Evolutionary conservation across 1,284 basidiomycete species (phyloP), one percentile per base, ranked within the genome.

Genomic region (Pterula multifida): DNA sequence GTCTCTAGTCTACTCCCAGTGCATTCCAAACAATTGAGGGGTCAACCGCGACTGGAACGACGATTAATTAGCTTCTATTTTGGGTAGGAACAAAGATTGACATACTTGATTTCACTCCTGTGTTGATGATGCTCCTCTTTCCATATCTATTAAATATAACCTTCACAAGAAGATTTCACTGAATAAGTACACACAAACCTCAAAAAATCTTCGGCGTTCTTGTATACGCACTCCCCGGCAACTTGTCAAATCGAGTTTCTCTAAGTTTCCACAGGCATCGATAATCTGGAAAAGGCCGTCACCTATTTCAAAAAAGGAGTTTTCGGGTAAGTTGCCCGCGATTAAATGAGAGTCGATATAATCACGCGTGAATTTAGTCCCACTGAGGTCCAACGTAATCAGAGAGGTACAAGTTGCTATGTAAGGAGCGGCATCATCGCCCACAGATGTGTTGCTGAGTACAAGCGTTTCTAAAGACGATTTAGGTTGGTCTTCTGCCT

Each of bases 151-250:
- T 22, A 26, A 39, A 49, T 26, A 36, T n/a, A n/a, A n/a, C n/a
- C n/a, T n/a, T n/a, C n/a, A n/a, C n/a, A n/a, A n/a, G n/a, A n/a
- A n/a, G 32, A 9, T 35, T 35, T 35, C 32, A 11, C 11, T 11
- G 32, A 35, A 35, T 35, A 35, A 11, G 11, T 9, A 35, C 32
- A n/a, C 32, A 52, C 55, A 45, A 51, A 79, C 80, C 67, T 84
- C 77, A 56, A 85, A 85, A 57, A 85, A 79, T n/a, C 71, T 69
- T 21, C 82, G 67, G 25, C 83, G 66, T 53, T 84, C 76, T 2
- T 66, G 67, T 3, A 84, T 68, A 13, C 57, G 68, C 48, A 85
- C 68, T 3, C 82, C 75, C 50, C 82, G 71, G 55, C 83, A 85
- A 51, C 79, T 77, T 1, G 79, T 85, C 28, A 85, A 61, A 56